phyloP scores from a whole-genome alignment of 345 rosid genomes.

The Gossypium rotundifolium region DNA sequence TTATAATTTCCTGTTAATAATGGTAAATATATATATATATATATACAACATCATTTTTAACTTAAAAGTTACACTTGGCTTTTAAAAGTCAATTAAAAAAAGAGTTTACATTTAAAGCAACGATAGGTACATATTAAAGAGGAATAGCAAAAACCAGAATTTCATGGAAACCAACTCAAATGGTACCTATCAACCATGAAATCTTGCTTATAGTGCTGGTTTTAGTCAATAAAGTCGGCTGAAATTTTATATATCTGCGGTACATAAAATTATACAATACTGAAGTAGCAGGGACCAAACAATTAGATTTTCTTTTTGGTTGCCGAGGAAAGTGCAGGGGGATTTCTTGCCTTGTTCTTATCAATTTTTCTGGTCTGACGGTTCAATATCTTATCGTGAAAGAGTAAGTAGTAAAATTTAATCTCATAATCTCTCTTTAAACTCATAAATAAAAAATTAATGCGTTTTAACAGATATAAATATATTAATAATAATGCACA shows the following conservation, averaged over 20 bases:
- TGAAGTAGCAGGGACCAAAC: background rate
- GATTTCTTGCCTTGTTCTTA: background rate
- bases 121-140: no score
- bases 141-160: background rate
- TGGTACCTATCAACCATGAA: background rate
- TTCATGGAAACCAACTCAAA: background rate
- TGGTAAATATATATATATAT: no score
- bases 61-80: no score
- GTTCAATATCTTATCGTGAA: background rate
- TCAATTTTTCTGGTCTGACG: background rate
- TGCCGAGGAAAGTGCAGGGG: background rate
- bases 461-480: accelerated
- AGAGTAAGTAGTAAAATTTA: no score
- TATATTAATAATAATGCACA: accelerated
- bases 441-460: accelerated
- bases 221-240: background rate
- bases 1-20: no score
- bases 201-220: background rate
- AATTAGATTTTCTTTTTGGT: background rate
- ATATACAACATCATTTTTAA: no score
- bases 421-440: accelerated
- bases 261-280: background rate
- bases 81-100: no score
- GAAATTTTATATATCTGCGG: background rate
- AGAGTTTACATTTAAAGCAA: no score